These are phyloP conservation scores for Phytophthora pisi DNA, from an alignment of 352 stramenopile species.

Conservation along the genomic window DNA sequence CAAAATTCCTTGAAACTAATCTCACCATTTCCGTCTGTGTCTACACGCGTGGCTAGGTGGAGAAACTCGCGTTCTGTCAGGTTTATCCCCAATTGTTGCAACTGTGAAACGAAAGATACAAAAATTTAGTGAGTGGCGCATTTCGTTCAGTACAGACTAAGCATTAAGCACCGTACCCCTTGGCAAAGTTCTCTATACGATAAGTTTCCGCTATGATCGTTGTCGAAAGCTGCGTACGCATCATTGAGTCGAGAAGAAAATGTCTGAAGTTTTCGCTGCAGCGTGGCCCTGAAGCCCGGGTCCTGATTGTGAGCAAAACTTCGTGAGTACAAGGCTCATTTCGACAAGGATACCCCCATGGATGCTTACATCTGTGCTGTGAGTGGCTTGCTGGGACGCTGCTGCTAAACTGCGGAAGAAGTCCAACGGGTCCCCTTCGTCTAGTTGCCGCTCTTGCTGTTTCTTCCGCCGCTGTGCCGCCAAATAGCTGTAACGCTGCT, in stretches of 20 bases:
- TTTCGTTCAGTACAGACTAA: not conserved
- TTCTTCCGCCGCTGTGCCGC: slow-evolving; percentile 14
- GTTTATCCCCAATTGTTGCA: slow-evolving; percentile 54
- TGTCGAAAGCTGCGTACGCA: slow-evolving; percentile 57
- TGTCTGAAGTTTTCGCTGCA: slow-evolving; percentile 47
- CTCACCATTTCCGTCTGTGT: slow-evolving; percentile 55
- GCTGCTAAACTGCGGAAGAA: slow-evolving; percentile 38
- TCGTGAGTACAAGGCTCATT: not conserved
- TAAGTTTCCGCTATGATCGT: slow-evolving; percentile 57
- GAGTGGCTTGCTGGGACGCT: slow-evolving; percentile 6
- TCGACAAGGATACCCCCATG: not conserved
- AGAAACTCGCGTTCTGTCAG: slow-evolving; percentile 58
- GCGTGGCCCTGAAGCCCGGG: slow-evolving; percentile 36
- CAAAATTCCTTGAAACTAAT: slow-evolving; percentile 71
- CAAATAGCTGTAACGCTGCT: slow-evolving; percentile 27
- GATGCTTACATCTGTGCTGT: slow-evolving; percentile 20
- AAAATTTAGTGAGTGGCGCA: not conserved
- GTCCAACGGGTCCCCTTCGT: slow-evolving; percentile 36
- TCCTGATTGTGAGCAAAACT: slow-evolving; percentile 29
- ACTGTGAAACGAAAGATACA: slow-evolving; percentile 26
- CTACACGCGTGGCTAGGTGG: slow-evolving; percentile 41
- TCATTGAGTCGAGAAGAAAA: slow-evolving; percentile 55
- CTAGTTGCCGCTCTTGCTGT: slow-evolving; percentile 7
- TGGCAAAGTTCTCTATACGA: slow-evolving; percentile 58
- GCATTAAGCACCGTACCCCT: slow-evolving; percentile 32